Conservation (phyloP, 441 rosid species). For the Breynia disticha region DNA sequence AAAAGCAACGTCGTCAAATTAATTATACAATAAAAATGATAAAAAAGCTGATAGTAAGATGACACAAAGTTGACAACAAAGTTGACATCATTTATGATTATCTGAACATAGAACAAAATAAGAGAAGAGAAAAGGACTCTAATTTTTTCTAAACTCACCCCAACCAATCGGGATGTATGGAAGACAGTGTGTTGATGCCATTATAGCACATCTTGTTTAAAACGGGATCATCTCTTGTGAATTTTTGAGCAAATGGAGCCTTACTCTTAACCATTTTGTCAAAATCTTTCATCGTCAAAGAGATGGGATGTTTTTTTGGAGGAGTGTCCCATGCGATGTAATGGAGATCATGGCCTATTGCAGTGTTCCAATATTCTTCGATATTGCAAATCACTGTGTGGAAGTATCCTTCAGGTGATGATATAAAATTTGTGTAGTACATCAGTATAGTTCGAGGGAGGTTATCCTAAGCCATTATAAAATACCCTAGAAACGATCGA, state of each 20-base stretch:
- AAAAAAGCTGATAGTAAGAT: too few relatives aligned
- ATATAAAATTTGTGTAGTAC: slow-evolving; percentile 82
- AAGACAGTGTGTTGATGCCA: too few relatives aligned
- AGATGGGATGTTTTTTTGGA: slow-evolving; percentile 81
- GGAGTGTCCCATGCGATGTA: slow-evolving; percentile 95
- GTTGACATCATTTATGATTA: too few relatives aligned
- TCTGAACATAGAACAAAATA: too few relatives aligned
- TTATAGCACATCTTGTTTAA: slow-evolving; percentile 85
- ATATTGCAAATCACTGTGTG: slow-evolving; percentile 73
- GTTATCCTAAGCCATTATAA: slow-evolving; percentile 86
- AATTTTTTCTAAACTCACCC: too few relatives aligned
- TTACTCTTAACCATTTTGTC: slow-evolving; percentile 71
- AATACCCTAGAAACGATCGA: slow-evolving; percentile 61
- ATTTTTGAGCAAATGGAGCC: slow-evolving; percentile 83
- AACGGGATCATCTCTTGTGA: slow-evolving; percentile 60
- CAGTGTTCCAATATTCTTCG: slow-evolving; percentile 45
- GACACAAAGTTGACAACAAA: too few relatives aligned
- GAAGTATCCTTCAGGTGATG: slow-evolving; percentile 97
- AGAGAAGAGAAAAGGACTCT: too few relatives aligned
- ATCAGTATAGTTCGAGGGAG: slow-evolving; percentile 71
- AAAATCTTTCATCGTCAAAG: slow-evolving; percentile 56
- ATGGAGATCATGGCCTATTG: slow-evolving; percentile 77
- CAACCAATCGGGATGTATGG: too few relatives aligned
- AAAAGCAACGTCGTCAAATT: too few relatives aligned
- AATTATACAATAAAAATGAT: too few relatives aligned